phyloP scores from a whole-genome alignment of 2,329 filamentous ascomycete species.

The Aspergillus felis region DNA sequence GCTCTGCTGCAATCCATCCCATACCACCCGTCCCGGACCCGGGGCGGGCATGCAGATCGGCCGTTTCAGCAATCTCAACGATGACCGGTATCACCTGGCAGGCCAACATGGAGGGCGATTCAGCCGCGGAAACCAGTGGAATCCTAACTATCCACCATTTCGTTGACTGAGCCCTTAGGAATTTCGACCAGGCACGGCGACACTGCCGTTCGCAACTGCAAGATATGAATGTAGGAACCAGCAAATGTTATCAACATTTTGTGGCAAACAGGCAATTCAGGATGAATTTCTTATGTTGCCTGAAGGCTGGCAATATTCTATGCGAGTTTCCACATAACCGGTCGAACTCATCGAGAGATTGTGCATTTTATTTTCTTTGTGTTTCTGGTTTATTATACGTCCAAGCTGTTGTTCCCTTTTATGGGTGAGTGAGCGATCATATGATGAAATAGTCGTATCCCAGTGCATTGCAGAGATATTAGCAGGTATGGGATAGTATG shows the following conservation, averaged over 20 bases:
- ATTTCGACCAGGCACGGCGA: neutral
- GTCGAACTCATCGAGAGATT: neutral
- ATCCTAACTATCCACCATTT: slow-evolving; percentile 33
- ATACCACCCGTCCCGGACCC: slow-evolving; percentile 82
- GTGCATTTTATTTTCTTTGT: neutral
- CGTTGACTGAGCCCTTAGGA: slow-evolving; percentile 21
- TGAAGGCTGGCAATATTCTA: neutral
- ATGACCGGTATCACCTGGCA: slow-evolving; percentile 31
- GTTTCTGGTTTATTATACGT: neutral
- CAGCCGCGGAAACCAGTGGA: slow-evolving; percentile 36
- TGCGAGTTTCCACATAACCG: neutral
- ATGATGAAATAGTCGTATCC: neutral
- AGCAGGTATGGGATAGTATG: neutral
- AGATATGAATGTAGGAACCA: neutral
- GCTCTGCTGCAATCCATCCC: slow-evolving; percentile 94
- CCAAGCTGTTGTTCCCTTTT: neutral
- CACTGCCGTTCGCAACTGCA: neutral
- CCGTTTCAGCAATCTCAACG: slow-evolving; percentile 52
- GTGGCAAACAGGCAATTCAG: neutral
- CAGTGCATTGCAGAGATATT: neutral
- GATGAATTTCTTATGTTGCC: neutral
- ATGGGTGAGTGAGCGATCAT: neutral
- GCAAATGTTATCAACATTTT: neutral
- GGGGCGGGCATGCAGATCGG: slow-evolving; percentile 66
- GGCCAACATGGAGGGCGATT: slow-evolving; percentile 40